Percentiles rank a stretch among this genome's conserved stretches.
phyloP scores from a whole-genome alignment of 2,329 filamentous ascomycete species.

The Eutypa lata region DNA sequence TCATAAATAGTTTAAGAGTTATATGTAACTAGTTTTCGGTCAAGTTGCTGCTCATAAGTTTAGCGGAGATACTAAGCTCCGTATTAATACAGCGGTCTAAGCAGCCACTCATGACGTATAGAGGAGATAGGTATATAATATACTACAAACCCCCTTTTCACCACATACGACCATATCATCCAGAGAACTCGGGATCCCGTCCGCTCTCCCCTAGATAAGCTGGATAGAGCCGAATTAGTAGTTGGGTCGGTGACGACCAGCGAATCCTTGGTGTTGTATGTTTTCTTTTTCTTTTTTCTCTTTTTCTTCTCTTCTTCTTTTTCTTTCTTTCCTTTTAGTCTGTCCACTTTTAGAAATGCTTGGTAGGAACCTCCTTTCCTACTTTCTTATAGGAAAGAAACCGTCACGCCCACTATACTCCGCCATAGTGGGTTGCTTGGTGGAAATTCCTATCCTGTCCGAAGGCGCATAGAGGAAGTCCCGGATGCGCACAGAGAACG shows the following conservation, averaged over 20 bases:
- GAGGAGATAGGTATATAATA: not conserved
- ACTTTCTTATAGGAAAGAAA: too few relatives aligned
- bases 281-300: not conserved
- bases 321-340: too few relatives aligned
- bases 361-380: too few relatives aligned
- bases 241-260: not conserved
- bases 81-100: not conserved
- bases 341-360: too few relatives aligned
- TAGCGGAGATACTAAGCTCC: too few relatives aligned
- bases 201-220: not conserved
- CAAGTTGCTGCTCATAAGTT: too few relatives aligned
- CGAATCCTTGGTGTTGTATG: not conserved
- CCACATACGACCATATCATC: not conserved
- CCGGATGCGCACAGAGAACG: not conserved
- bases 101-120: not conserved
- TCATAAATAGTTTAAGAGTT: too few relatives aligned
- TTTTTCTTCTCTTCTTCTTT: too few relatives aligned
- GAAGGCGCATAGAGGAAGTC: not conserved
- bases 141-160: rapidly evolving
- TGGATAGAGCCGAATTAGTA: not conserved
- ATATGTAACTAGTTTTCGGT: too few relatives aligned
- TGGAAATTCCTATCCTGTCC: not conserved
- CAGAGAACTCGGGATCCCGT: not conserved
- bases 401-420: too few relatives aligned
- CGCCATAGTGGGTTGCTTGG: too few relatives aligned